Evolutionary conservation across 2,329 filamentous ascomycete species (phyloP), one percentile per base, ranked within the genome.

Genomic region (Aspergillus sp.): DNA sequence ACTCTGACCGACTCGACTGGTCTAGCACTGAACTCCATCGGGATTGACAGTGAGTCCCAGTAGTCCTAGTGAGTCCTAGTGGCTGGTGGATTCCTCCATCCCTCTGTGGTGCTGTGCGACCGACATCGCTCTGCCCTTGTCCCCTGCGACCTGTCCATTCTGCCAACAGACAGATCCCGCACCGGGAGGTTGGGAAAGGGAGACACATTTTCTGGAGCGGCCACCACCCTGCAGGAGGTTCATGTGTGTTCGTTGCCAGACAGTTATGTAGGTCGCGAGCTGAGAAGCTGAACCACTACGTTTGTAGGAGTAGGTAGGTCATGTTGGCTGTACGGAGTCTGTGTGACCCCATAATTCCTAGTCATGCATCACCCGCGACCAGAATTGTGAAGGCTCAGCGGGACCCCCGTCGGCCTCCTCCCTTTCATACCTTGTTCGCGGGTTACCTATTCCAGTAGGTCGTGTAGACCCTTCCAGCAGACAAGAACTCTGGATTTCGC

Each of bases 1-100:
- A 59, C 57, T 60, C 57, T 47, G 50, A 58, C 55, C 55, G 58
- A 60, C 57, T 58, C 54, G 57, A 60, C 56, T 57, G 54, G 53
- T 60, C 54, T 45, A 54, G 50, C 51, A 50, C 52, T 48, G 55
- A 33, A 52, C 47, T 45, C 55, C 46, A 50, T 57, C 49, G 36
- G 26, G 45, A 46, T 51, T 48, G 45, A 52, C 49, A 38, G 26
- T 30, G 19, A 48, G 46, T 46, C 49, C 51, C 46, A 56, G 48
- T 46, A 45, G 46, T 46, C 49, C 51, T 42, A 56, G 48, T 46
- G 51, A 45, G 46, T 46, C 49, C 51, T 42, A 56, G 48, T 46
- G 51, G 53, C 50, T 50, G 51, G 53, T 56, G 47, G 53, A 49
- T 50, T 49, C 45, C 32, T 45, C 17, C 26, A 13, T 16, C 17